phyloP scores from a whole-genome alignment of 805 yeast species.

The Saitoella complicata region DNA sequence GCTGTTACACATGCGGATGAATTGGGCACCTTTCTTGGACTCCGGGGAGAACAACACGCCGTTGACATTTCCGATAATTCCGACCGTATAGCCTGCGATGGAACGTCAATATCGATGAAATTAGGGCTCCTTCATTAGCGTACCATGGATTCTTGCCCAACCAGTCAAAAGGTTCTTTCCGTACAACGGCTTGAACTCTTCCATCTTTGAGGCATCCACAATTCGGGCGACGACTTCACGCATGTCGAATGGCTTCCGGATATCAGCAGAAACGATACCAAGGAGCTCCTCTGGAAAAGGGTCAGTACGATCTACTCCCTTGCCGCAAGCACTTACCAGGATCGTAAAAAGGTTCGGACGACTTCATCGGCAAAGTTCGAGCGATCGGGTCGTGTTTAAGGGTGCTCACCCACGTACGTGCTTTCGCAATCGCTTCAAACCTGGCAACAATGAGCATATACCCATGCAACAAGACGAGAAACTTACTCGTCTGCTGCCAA shows the following conservation, averaged over 20 bases:
- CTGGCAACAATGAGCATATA: too few relatives aligned
- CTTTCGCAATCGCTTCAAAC: too few relatives aligned
- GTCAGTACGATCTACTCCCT: constrained; percentile 15
- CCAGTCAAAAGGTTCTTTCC: constrained; percentile 20
- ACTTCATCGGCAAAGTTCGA: too few relatives aligned
- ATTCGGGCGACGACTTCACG: constrained; percentile 21
- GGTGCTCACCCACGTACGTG: too few relatives aligned
- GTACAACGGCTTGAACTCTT: constrained; percentile 19
- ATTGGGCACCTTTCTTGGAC: too few relatives aligned
- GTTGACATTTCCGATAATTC: too few relatives aligned
- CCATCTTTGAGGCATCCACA: constrained; percentile 19
- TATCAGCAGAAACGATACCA: constrained; percentile 19
- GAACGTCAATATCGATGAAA: not conserved
- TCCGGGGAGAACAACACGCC: too few relatives aligned
- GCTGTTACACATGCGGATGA: too few relatives aligned
- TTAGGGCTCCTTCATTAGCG: constrained; percentile 19
- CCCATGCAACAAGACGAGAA: too few relatives aligned
- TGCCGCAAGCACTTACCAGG: constrained; percentile 2
- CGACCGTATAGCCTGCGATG: too few relatives aligned
- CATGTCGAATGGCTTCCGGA: constrained; percentile 18
- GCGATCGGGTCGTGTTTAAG: too few relatives aligned
- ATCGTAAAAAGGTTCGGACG: constrained; percentile 2
- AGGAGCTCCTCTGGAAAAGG: constrained; percentile 18
- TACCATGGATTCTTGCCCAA: constrained; percentile 18
- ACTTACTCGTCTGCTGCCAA: too few relatives aligned